Base-by-base conservation (phyloP, 1,139 yeast species). In the Nakaseomyces glabratus region DNA sequence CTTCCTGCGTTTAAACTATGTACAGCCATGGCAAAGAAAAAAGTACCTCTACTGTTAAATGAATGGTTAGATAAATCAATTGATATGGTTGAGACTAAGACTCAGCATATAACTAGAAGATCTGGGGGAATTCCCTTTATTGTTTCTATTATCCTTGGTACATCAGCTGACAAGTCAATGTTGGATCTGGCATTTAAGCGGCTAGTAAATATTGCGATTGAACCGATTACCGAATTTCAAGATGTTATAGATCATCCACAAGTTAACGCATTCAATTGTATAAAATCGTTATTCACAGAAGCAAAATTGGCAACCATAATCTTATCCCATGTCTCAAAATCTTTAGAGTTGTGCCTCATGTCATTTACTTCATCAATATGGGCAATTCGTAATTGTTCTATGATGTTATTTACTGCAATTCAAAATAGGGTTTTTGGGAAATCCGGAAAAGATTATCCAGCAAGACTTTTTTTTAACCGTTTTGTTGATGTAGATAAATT, bases 121-220 rank as follows among this genome's bases (percentile, higher is more conserved):
- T 86, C 97, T 2, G 97, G 95, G 2, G 96, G 97, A 0, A 58
- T 90, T 15, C 97, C 97, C 1, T 79, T 64, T 47, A 62, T 88
- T 34, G 66, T 88, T 11, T 73, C 90, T 1, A 93, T 84, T 0
- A 69, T 84, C 12, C 61, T 86, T 13, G 65, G 76, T 2, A 76
- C 88, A 1, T 50, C 55, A 7, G 49, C 51, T 11, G 45, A 47
- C 1, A 49, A 57, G 25, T 60, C 63, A 1, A 49, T 72, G 23
- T 51, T 81, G 25, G 54, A 58, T 2, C 41, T 54, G 4, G 71
- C 93, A 0, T 71, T 84, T 46, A 59, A 62, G 0, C 53, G 61
- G 25, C 60, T 88, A 13, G 43, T 74, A 20, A 54, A 52, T 4
- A 69, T 82, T 25, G 84, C 90, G 1, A 45, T 56, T 4, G 39